Conservation (phyloP, 306 rosid genomes). For the Prunus dulcis region DNA sequence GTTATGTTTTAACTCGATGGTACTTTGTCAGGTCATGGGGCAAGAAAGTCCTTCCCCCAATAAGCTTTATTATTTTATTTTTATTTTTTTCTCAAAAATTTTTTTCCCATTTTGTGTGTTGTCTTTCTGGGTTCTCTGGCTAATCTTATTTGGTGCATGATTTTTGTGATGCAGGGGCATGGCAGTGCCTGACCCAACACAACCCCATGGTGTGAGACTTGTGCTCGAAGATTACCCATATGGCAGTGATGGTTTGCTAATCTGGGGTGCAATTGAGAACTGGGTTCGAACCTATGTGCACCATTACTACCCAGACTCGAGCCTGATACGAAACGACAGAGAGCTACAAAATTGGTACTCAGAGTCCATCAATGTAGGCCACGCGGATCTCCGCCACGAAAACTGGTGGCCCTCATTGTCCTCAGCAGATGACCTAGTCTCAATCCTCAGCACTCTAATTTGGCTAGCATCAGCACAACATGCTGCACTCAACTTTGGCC, state of each 20-base stretch:
- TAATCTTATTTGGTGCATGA: conserved; percentile 14
- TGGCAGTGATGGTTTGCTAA: conserved; percentile 73
- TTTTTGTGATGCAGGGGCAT: conserved; percentile 50
- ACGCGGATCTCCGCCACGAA: conserved; percentile 61
- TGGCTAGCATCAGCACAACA: conserved; percentile 97
- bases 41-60: too few relatives aligned
- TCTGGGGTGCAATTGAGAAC: conserved; percentile 85
- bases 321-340: conserved; percentile 45
- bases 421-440: conserved; percentile 55
- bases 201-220: conserved; percentile 84
- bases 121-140: conserved; percentile 25
- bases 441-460: conserved; percentile 65
- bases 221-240: conserved; percentile 79
- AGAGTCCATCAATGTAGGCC: conserved; percentile 91
- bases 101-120: background rate
- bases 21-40: too few relatives aligned
- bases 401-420: conserved; percentile 84
- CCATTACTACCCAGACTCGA: conserved; percentile 68
- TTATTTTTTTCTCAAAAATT: too few relatives aligned
- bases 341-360: conserved; percentile 89
- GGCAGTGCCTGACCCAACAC: conserved; percentile 80
- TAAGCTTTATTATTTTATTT: background rate
- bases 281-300: conserved; percentile 75
- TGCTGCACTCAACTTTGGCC: conserved; percentile 96
- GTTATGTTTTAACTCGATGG: too few relatives aligned